Evolutionary conservation across 2,329 filamentous ascomycete species (phyloP).

Genomic region (Didymella arachidicola): DNA sequence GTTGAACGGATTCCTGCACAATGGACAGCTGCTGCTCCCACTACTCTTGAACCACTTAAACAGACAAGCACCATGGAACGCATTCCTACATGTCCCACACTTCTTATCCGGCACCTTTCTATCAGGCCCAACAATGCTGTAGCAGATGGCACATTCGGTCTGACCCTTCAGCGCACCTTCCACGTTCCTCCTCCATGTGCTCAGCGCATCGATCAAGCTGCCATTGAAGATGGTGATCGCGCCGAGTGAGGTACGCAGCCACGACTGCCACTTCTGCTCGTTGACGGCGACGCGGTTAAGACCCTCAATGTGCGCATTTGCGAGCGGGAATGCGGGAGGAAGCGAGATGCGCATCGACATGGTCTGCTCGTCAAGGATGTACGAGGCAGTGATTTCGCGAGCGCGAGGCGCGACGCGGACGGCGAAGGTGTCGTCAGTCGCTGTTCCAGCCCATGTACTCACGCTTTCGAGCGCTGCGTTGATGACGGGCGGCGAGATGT

Average conservation of each 20-base stretch:
- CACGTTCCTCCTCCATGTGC: constrained; percentile 86
- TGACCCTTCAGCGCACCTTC: constrained; percentile 89
- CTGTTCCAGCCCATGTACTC: constrained; percentile 64
- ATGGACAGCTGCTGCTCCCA: constrained; percentile 87
- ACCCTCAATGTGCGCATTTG: constrained; percentile 76
- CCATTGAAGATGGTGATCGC: constrained; percentile 95
- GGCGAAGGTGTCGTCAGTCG: constrained; percentile 59
- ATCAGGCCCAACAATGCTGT: constrained; percentile 88
- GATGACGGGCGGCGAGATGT: constrained; percentile 76
- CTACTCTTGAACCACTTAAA: constrained; percentile 98
- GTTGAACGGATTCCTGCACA: constrained; percentile 88
- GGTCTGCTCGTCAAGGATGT: constrained; percentile 85
- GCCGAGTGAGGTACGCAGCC: constrained; percentile 87
- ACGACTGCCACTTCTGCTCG: constrained; percentile 91
- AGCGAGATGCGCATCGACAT: constrained; percentile 84
- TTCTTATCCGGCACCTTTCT: constrained; percentile 90
- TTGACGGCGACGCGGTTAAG: constrained; percentile 85
- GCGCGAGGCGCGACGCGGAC: constrained; percentile 76
- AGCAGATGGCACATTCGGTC: constrained; percentile 95
- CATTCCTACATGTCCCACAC: constrained; percentile 90
- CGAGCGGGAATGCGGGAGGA: constrained; percentile 82
- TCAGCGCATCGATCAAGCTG: constrained; percentile 84
- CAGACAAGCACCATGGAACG: constrained; percentile 88
- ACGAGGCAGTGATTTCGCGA: constrained; percentile 81
- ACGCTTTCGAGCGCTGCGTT: constrained; percentile 72